Evolutionary conservation across 2,329 filamentous ascomycete species (phyloP), one percentile per base, ranked within the genome.

Genomic region (Exophiala aquamarina): DNA sequence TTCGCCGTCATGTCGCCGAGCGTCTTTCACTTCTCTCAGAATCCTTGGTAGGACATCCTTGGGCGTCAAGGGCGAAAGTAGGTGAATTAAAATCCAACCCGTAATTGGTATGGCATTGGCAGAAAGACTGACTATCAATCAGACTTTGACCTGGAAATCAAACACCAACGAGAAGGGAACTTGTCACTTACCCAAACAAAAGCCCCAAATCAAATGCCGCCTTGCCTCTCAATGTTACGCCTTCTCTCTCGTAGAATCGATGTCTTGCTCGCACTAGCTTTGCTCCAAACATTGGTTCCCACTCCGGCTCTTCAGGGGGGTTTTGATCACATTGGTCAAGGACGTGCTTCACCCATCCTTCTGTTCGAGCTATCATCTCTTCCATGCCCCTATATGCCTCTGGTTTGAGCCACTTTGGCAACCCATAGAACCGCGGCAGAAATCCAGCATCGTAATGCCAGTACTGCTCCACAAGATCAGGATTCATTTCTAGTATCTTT

Each of bases 41-140:
- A 74, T 59, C 18, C 67, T 62, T 21, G 58, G 60, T 1, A 73
- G 59, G 3, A 74, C 63, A 9, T 68, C 61, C 8, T 44, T 32
- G 11, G 47, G 46, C 9, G 42, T 46, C 0, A 63, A 57, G 17
- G 73, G 68, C 8, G 65, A 63, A 47, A 65, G 66, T 8, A 74
- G 58, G 40, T 74, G 67, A 42, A 67, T 66, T 1, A 75, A 54
- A 54, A 72, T 62, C 72, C 72, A 75, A 4, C 64, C 62, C 3
- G 66, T 59, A 21, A 72, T 59, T 1, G 64, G 61, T 23, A 70
- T 65, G 2, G 69, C 62, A 44, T 70, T 70, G 18, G 66, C 63
- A 40, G 68, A 70, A 21, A 70, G 59, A n/a, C 52, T 52, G 29
- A 15, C 15, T 10, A 36, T 29, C 10, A 10, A 21, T 13, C 33